A percentile compares a stretch with the other conserved stretches of the same genome.
Conservation (phyloP, 163 green algal genomes). For the Prototheca cutis region DNA sequence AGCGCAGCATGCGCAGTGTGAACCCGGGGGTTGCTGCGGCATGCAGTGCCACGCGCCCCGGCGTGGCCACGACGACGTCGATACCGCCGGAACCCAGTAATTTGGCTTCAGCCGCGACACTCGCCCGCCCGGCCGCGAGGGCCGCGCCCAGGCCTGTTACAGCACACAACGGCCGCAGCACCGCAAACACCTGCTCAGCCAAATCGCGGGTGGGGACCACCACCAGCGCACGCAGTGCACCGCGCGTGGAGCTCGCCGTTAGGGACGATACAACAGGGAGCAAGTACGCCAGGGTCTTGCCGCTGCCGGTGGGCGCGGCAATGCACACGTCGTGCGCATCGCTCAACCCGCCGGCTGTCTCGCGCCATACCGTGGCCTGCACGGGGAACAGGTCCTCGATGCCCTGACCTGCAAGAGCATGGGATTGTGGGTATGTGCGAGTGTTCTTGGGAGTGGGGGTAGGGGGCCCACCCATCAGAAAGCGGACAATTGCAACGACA, state of each 20-base stretch:
- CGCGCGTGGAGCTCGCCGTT: not conserved
- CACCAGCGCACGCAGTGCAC: conserved; percentile 59
- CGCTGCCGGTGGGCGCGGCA: conserved; percentile 72
- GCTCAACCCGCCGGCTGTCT: conserved; percentile 51
- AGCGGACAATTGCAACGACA: no score
- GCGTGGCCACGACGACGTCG: conserved; percentile 81
- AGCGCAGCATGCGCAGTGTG: conserved; percentile 43
- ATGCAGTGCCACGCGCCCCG: conserved; percentile 81
- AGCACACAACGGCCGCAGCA: conserved; percentile 16
- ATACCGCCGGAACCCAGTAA: not conserved
- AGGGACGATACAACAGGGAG: conserved; percentile 67
- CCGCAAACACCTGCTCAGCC: conserved; percentile 57
- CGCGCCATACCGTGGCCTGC: conserved; percentile 60
- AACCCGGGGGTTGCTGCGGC: conserved; percentile 60
- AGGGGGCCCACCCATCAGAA: no score
- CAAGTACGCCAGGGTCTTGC: conserved; percentile 87
- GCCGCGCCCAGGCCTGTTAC: conserved; percentile 14
- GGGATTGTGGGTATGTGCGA: not conserved
- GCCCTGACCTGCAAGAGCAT: not conserved
- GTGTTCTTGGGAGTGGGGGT: no score
- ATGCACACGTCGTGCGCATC: conserved; percentile 71
- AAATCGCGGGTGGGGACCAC: conserved; percentile 86
- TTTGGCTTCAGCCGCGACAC: not conserved
- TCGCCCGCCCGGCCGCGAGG: not conserved
- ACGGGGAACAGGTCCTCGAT: conserved; percentile 66